These are phyloP conservation scores for Hypoxylon sp. DNA, from an alignment of 2,329 filamentous ascomycete species.

Conservation along the genomic window DNA sequence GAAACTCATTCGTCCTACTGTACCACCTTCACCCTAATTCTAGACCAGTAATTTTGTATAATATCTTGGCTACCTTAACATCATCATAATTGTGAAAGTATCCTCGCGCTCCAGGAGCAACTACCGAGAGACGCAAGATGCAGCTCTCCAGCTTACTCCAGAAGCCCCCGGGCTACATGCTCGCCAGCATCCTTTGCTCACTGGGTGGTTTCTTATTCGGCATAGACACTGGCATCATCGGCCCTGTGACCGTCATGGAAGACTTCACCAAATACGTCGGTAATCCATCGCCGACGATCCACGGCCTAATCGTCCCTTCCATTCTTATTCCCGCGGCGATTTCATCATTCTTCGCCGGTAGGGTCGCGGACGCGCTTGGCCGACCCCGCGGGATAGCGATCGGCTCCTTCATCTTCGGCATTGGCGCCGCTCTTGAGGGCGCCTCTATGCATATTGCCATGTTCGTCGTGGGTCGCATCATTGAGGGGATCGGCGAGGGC, in stretches of 20 bases:
- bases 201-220: constrained; percentile 44
- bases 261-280: constrained; percentile 67
- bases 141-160: constrained; percentile 14
- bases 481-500: constrained; percentile 72
- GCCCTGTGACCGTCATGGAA: constrained; percentile 72
- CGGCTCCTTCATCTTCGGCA: constrained; percentile 66
- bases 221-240: constrained; percentile 67
- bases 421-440: constrained; percentile 47
- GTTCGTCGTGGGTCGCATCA: constrained; percentile 62
- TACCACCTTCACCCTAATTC: neutral
- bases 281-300: constrained; percentile 67
- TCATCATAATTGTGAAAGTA: neutral
- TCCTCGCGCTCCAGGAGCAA: neutral
- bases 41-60: neutral
- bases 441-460: constrained; percentile 46
- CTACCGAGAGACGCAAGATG: constrained; percentile 16
- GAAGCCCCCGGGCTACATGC: constrained; percentile 36
- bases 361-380: constrained; percentile 68
- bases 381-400: constrained; percentile 65
- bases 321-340: constrained; percentile 73
- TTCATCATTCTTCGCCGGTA: constrained; percentile 71
- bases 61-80: too few relatives aligned
- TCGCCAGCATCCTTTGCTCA: constrained; percentile 39
- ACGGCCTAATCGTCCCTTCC: constrained; percentile 72
- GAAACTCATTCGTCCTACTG: neutral